Conservation (phyloP, 2,329 filamentous ascomycete species). For the Exophiala bonariae region DNA sequence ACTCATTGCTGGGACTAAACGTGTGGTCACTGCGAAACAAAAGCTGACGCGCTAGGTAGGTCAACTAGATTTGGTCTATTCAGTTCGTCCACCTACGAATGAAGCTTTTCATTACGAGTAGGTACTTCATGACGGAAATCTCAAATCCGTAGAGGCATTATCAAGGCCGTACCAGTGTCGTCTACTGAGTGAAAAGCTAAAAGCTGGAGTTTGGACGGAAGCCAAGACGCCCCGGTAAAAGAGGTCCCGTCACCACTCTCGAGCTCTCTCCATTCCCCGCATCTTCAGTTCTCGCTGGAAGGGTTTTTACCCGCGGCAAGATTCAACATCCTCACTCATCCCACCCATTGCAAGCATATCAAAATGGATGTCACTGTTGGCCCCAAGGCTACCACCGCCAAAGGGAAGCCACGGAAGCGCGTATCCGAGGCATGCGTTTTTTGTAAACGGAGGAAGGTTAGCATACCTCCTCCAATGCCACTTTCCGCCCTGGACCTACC, state of each 20-base stretch:
- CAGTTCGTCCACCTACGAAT: no score
- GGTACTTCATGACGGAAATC: no score
- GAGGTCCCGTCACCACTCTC: not conserved
- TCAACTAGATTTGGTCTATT: no score
- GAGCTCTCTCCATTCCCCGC: not conserved
- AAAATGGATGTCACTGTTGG: not conserved
- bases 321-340: not conserved
- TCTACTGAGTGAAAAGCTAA: no score
- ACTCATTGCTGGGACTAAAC: no score
- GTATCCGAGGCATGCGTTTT: constrained; percentile 7
- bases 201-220: no score
- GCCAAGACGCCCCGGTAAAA: not conserved
- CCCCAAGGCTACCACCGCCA: constrained; percentile 2
- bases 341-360: not conserved
- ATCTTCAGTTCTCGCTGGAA: not conserved
- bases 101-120: no score
- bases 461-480: not conserved
- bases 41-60: no score
- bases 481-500: not conserved
- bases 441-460: constrained; percentile 4
- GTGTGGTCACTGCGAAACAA: no score
- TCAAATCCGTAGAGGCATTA: no score
- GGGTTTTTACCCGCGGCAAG: not conserved
- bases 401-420: constrained; percentile 6
- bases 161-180: no score